Percentiles rank a stretch among this genome's conserved stretches.
Evolutionary conservation across 192 early-diverging fungal species (phyloP).

Genomic region (Kickxella alabastrina): DNA sequence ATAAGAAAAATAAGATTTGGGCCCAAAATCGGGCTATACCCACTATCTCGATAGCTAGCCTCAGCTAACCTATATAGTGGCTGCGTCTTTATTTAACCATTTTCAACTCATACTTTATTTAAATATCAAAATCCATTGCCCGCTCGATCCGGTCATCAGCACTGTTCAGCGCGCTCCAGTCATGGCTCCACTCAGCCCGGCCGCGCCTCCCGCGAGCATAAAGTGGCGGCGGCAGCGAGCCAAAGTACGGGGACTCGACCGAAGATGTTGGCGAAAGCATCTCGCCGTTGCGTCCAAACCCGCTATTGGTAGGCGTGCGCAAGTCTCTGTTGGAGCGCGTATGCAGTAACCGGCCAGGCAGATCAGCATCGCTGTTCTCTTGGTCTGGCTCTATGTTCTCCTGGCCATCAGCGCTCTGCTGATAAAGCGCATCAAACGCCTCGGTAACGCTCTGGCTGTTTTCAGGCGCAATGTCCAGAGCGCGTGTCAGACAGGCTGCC

Average conservation of each 20-base stretch:
- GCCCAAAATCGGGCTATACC: too few species aligned
- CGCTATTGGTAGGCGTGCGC: constrained; percentile 15
- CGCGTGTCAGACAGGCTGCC: constrained; percentile 36
- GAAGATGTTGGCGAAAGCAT: too few species aligned
- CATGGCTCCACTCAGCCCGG: constrained; percentile 31
- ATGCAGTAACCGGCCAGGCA: too few species aligned
- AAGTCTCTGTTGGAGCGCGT: too few species aligned
- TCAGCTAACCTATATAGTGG: too few species aligned
- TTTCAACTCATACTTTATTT: too few species aligned
- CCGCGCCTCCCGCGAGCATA: constrained; percentile 16
- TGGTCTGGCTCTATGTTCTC: constrained; percentile 1
- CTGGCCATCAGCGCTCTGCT: constrained; percentile 20
- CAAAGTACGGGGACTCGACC: too few species aligned
- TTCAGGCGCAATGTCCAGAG: constrained; percentile 46
- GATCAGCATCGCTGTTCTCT: constrained; percentile 1
- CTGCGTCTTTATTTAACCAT: too few species aligned
- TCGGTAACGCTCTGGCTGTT: constrained; percentile 45
- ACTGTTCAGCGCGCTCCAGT: constrained; percentile 39
- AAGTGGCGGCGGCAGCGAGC: too few species aligned
- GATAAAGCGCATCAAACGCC: constrained; percentile 49
- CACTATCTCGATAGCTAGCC: too few species aligned
- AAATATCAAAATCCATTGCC: constrained; percentile 39
- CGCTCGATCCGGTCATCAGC: constrained; percentile 49
- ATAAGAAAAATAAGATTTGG: too few species aligned
- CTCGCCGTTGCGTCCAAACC: background rate